Percentiles rank a stretch among this genome's conserved stretches.
phyloP scores from a whole-genome alignment of 495 filamentous ascomycete species.

The Podospora bellae-mahoneyi region DNA sequence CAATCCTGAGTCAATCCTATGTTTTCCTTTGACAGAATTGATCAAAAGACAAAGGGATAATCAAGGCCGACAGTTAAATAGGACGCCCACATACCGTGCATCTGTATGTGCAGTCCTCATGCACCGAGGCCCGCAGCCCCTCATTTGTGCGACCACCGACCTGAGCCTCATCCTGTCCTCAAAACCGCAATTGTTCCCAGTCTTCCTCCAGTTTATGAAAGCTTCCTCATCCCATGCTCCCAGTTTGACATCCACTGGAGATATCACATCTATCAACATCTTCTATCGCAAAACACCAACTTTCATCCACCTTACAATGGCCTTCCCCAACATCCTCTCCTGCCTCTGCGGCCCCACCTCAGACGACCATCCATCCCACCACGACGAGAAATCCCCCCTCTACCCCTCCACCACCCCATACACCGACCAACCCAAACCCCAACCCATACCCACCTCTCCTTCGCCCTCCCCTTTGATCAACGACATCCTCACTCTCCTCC shows the following conservation, averaged over 20 bases:
- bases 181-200: background rate
- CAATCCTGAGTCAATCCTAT: background rate
- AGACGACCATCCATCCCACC: background rate
- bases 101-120: background rate
- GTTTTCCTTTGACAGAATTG: background rate
- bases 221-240: background rate
- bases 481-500: constrained; percentile 1
- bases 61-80: background rate
- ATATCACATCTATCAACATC: background rate
- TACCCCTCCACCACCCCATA: background rate
- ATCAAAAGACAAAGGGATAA: background rate
- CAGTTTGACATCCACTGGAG: background rate
- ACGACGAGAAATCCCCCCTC: background rate
- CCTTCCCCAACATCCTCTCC: constrained; percentile 1
- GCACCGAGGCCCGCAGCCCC: background rate
- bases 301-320: background rate
- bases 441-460: background rate
- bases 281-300: background rate
- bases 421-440: background rate
- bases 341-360: background rate
- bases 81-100: background rate
- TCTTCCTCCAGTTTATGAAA: background rate
- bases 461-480: background rate
- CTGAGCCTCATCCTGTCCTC: background rate
- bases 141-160: background rate